Base-by-base conservation (phyloP, 179 eudicot species). In the Corrigiola litoralis region DNA sequence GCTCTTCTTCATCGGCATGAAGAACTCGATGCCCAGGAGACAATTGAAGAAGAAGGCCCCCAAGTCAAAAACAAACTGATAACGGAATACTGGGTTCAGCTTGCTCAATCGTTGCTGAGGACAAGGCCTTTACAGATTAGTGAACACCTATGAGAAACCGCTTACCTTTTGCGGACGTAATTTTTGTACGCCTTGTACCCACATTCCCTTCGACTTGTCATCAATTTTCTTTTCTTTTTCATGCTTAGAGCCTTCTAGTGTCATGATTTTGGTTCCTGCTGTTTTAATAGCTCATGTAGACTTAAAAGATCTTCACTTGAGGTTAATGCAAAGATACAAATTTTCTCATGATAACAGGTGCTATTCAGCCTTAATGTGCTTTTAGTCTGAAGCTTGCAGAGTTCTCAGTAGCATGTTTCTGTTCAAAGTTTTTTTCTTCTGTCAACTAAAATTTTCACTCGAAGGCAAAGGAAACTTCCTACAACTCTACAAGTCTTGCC, bases 1-100 rank as follows among this genome's bases (percentile, higher is more conserved):
- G 64, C 81, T 87, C 31, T 92, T 87, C 62, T 92, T 85, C 78
- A 81, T 92, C 54, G 96, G 96, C 69, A 92, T 92, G 96, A 92
- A 87, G 79, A 90, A 87, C 76, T 87, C 90, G 7, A 75, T 81
- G 75, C 87, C 89, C 3, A 82, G 85, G 80, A 79, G 92, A 67
- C 72, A 72, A 40, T 33, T 56, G 11, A 87, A 77, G 77, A 86
- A 80, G 87, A 90, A 82, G 88, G 74, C 80, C 57, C 72, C 82
- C 23, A 92, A 92, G 66, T 16, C 86, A 1, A 92, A 92, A 75
- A 78, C 90, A n/a, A 58, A 34, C 51, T 92, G 64, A 77, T 49
- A 65, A 27, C 12, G 53, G 1, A 17, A 40, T 5, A 11, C 27
- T 27, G 28, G 52, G 41, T 12, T 37, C 8, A 20, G 13, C 8